phyloP scores from a whole-genome alignment of 805 yeast species.

The Teunomyces lycoperdinae region DNA sequence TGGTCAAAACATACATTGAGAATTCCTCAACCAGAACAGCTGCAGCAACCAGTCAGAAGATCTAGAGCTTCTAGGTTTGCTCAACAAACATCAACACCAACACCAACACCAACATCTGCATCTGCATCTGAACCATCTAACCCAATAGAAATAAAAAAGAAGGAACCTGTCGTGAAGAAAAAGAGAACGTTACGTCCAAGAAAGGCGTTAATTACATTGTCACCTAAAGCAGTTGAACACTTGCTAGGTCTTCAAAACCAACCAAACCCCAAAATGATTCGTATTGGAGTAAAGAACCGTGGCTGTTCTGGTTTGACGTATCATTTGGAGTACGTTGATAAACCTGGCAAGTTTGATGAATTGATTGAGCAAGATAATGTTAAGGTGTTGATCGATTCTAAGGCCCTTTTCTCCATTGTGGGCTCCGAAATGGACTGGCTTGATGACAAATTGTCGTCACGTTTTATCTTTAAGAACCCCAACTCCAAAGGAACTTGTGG shows the following conservation, averaged over 20 bases:
- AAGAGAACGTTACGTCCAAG: conserved; percentile 78
- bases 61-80: conserved; percentile 31
- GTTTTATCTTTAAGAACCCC: conserved; percentile 92
- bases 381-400: conserved; percentile 88
- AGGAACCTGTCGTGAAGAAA: conserved; percentile 21
- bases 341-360: conserved; percentile 95
- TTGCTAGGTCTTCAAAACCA: conserved; percentile 62
- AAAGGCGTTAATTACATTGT: conserved; percentile 82
- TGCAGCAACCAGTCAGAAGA: conserved; percentile 19
- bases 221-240: conserved; percentile 74
- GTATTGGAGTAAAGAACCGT: conserved; percentile 92
- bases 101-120: conserved; percentile 4
- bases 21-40: conserved; percentile 10
- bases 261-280: conserved; percentile 84
- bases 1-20: conserved; percentile 33
- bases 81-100: conserved; percentile 6
- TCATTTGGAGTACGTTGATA: conserved; percentile 82
- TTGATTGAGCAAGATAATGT: conserved; percentile 91
- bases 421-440: conserved; percentile 99
- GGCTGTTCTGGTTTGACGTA: conserved; percentile 97
- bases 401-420: conserved; percentile 91
- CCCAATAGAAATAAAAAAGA: conserved; percentile 5
- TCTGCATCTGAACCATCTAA: conserved; percentile 7
- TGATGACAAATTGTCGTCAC: conserved; percentile 84
- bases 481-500: conserved; percentile 98